Evolutionary conservation across 345 rosid genomes (phyloP).

Genomic region (Eucalyptus urophylla): DNA sequence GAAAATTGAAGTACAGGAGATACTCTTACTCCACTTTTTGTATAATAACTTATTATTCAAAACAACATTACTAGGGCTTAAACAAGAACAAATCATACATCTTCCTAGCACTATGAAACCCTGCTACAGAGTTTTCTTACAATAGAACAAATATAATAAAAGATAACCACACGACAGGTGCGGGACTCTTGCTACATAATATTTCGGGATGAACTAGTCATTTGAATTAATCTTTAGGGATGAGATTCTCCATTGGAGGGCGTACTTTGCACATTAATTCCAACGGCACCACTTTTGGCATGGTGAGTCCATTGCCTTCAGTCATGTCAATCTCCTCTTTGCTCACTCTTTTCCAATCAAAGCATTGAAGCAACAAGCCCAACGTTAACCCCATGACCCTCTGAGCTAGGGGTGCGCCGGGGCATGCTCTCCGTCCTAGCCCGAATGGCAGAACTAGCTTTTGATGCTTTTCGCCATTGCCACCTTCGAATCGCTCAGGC

Average conservation of each 20-base stretch:
- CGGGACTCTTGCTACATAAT: background rate
- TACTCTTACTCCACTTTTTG: background rate
- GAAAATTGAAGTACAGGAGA: background rate
- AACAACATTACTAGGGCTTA: background rate
- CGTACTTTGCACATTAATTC: background rate
- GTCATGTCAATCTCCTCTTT: background rate
- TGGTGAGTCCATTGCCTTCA: background rate
- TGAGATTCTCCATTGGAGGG: background rate
- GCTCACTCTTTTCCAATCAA: background rate
- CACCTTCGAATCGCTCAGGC: background rate
- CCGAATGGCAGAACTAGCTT: conserved; percentile 1
- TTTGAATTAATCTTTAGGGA: conserved; percentile 16
- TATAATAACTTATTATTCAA: background rate
- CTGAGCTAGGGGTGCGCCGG: conserved; percentile 1
- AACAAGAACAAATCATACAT: background rate
- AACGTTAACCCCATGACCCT: background rate
- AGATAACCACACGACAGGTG: background rate
- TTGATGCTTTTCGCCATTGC: background rate
- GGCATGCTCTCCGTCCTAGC: background rate
- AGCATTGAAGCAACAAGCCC: conserved; percentile 8
- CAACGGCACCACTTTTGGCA: background rate
- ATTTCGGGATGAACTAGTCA: background rate
- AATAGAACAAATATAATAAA: background rate
- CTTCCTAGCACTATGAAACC: background rate
- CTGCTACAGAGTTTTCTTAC: background rate